Conservation (phyloP, 768 basidiomycete species). For the Aureoboletus auriporus region DNA sequence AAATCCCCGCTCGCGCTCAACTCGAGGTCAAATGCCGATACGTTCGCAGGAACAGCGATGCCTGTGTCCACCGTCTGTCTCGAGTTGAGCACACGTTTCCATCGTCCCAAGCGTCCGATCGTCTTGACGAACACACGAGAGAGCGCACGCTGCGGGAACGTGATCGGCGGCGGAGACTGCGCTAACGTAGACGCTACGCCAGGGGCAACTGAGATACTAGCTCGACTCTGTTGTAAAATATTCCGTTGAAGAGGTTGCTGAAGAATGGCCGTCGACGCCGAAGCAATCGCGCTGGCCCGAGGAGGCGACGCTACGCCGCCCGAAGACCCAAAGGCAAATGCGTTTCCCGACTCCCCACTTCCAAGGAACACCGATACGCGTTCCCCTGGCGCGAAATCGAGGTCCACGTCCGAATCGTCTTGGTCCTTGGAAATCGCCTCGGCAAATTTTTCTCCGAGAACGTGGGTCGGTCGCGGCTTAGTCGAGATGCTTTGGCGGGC, state of each 20-base stretch:
- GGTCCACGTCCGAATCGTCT: constrained; percentile 69
- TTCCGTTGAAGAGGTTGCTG: constrained; percentile 57
- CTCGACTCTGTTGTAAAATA: constrained; percentile 45
- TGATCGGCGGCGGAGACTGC: constrained; percentile 36
- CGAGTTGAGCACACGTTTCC: constrained; percentile 73
- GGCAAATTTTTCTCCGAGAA: constrained; percentile 65
- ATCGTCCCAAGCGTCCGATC: constrained; percentile 75
- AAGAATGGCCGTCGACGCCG: constrained; percentile 57
- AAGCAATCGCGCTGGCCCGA: constrained; percentile 45
- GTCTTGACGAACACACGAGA: constrained; percentile 79
- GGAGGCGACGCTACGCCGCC: constrained; percentile 28
- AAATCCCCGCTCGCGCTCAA: constrained; percentile 56
- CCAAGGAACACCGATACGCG: constrained; percentile 36
- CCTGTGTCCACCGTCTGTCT: constrained; percentile 35
- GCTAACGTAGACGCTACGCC: constrained; percentile 12
- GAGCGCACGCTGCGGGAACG: constrained; percentile 58
- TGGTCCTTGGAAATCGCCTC: constrained; percentile 46
- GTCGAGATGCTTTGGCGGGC: constrained; percentile 28
- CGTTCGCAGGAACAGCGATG: constrained; percentile 38
- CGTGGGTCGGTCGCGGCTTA: constrained; percentile 39
- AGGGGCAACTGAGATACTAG: constrained; percentile 27
- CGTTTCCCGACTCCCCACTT: constrained; percentile 40
- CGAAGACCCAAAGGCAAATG: constrained; percentile 34
- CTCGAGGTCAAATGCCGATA: constrained; percentile 72
- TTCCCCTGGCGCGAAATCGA: constrained; percentile 66